These are phyloP conservation scores for Tolypocladium amazonense DNA, from an alignment of 2,329 filamentous ascomycete genomes.

Conservation along the genomic window DNA sequence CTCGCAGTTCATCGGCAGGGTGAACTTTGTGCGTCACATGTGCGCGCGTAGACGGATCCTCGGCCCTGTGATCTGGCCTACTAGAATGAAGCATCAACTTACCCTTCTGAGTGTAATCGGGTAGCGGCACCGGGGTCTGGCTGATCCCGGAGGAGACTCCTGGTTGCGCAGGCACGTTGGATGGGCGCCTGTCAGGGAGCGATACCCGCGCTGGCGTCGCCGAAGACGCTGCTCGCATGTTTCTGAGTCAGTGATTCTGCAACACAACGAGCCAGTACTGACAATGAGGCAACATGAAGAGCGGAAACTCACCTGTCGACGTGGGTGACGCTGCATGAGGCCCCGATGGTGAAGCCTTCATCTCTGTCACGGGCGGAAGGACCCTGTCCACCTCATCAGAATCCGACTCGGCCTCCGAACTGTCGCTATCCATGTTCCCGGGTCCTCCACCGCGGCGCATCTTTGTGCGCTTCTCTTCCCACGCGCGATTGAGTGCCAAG, in stretches of 20 bases:
- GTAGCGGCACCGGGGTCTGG: slow-evolving; percentile 5
- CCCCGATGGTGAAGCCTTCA: not conserved
- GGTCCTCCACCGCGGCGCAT: not conserved
- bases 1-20: not conserved
- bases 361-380: not conserved
- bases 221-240: not conserved
- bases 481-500: slow-evolving; percentile 16
- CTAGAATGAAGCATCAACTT: no score
- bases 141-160: not conserved
- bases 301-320: not conserved
- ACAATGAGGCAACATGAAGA: not conserved
- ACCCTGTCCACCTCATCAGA: not conserved
- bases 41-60: not conserved
- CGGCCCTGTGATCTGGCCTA: not conserved
- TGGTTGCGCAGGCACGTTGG: not conserved
- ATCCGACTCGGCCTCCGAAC: not conserved
- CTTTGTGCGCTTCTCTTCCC: slow-evolving; percentile 12
- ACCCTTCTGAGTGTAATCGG: not conserved
- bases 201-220: not conserved
- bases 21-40: not conserved
- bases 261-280: no score
- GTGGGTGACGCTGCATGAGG: not conserved
- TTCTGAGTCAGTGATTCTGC: not conserved
- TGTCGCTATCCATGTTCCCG: not conserved
- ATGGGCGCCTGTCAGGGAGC: not conserved